Percentiles rank a stretch among this genome's conserved stretches.
These are phyloP conservation scores for Talaromyces marneffei DNA, from an alignment of 2,329 filamentous ascomycete species.

Conservation along the genomic window DNA sequence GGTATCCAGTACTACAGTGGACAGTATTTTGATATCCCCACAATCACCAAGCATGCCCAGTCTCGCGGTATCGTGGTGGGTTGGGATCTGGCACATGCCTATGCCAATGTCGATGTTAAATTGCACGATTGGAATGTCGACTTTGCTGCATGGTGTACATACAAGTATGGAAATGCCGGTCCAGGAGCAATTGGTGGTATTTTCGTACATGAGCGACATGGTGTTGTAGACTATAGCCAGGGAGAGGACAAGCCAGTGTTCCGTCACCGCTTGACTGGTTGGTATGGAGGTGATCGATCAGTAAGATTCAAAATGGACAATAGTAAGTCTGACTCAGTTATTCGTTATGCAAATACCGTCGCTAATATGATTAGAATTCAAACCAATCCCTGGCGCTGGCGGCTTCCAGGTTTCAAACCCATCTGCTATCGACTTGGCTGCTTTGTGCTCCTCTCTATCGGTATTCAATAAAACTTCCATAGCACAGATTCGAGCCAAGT, in stretches of 20 bases:
- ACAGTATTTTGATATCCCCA: slow-evolving; percentile 73
- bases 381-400: slow-evolving; percentile 68
- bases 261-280: slow-evolving; percentile 65
- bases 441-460: slow-evolving; percentile 62
- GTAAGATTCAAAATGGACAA: slow-evolving; percentile 78
- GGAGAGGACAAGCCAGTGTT: slow-evolving; percentile 46
- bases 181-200: slow-evolving; percentile 72
- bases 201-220: slow-evolving; percentile 71
- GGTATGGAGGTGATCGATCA: slow-evolving; percentile 75
- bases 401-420: slow-evolving; percentile 80
- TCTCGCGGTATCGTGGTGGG: slow-evolving; percentile 64
- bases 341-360: not conserved
- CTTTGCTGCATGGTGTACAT: slow-evolving; percentile 87
- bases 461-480: slow-evolving; percentile 70
- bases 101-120: slow-evolving; percentile 69
- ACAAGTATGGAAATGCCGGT: slow-evolving; percentile 86
- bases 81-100: slow-evolving; percentile 83
- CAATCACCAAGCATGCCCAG: slow-evolving; percentile 70
- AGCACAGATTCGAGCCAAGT: slow-evolving; percentile 60
- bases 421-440: slow-evolving; percentile 67
- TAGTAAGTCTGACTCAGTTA: slow-evolving; percentile 25
- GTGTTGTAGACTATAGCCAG: slow-evolving; percentile 39
- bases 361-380: slow-evolving; percentile 48
- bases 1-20: slow-evolving; percentile 91
- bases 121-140: slow-evolving; percentile 86